Evolutionary conservation across 192 early-diverging fungal species (phyloP).

Genomic region (Umbelopsis vinacea): DNA sequence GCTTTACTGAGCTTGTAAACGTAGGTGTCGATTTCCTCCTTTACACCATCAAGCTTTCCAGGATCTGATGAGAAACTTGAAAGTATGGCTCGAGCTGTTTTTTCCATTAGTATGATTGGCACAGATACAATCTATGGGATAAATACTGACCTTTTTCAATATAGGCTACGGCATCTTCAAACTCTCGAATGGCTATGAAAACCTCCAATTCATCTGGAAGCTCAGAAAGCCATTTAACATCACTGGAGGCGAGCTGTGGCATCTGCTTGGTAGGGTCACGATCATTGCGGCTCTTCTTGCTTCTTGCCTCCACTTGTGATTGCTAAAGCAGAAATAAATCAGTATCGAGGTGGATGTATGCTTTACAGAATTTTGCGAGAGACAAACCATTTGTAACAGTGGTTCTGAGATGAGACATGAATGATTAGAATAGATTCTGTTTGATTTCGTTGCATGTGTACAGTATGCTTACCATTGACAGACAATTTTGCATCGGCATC

Average conservation of each 20-base stretch:
- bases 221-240: constrained; percentile 69
- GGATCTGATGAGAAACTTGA: background rate
- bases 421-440: background rate
- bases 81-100: constrained; percentile 22
- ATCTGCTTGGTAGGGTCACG: constrained; percentile 1
- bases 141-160: constrained; percentile 65
- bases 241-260: constrained; percentile 21
- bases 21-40: constrained; percentile 48
- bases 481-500: constrained; percentile 13
- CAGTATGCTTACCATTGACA: constrained; percentile 6
- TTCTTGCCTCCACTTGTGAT: constrained; percentile 17
- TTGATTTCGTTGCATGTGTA: background rate
- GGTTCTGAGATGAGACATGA: background rate
- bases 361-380: background rate
- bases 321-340: background rate
- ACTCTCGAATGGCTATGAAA: constrained; percentile 89
- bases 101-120: background rate
- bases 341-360: too few species aligned
- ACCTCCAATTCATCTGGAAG: constrained; percentile 92
- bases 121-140: background rate
- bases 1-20: constrained; percentile 45
- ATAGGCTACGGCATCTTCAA: constrained; percentile 74
- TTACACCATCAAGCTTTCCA: constrained; percentile 44
- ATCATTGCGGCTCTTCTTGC: constrained; percentile 1
- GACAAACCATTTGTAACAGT: background rate